phyloP scores from a whole-genome alignment of 2,329 filamentous ascomycete genomes.

The Ilyonectria robusta region DNA sequence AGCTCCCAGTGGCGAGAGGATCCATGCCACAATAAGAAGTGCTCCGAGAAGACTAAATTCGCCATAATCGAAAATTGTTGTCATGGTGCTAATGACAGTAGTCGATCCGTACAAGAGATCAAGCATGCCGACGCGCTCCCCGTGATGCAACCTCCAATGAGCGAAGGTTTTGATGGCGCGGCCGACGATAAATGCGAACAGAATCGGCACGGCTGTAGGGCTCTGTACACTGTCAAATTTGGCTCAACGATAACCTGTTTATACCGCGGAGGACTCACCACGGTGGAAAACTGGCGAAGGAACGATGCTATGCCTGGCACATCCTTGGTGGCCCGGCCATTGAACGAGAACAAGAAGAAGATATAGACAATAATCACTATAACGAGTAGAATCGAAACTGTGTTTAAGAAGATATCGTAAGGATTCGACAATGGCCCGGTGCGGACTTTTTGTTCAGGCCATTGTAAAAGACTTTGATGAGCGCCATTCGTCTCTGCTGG shows the following conservation, averaged over 20 bases:
- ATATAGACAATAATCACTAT: slow-evolving; percentile 21
- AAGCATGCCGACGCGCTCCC: slow-evolving; percentile 21
- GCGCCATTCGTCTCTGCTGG: background rate
- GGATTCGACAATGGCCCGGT: background rate
- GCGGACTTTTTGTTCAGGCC: background rate
- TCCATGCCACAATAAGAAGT: slow-evolving; percentile 7
- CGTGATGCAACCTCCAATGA: slow-evolving; percentile 29
- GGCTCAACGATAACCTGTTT: background rate
- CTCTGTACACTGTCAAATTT: background rate
- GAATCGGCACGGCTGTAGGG: slow-evolving; percentile 23
- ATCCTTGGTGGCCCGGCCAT: slow-evolving; percentile 2
- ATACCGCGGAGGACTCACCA: slow-evolving; percentile 2
- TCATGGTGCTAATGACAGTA: slow-evolving; percentile 21
- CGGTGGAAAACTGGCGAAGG: slow-evolving; percentile 15
- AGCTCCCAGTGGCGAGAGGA: slow-evolving; percentile 19
- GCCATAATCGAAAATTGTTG: slow-evolving; percentile 16
- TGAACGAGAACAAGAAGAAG: slow-evolving; percentile 7
- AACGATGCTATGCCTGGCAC: slow-evolving; percentile 16
- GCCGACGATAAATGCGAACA: slow-evolving; percentile 26
- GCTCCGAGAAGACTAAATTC: slow-evolving; percentile 2
- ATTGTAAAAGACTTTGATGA: background rate
- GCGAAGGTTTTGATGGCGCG: slow-evolving; percentile 20
- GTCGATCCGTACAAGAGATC: slow-evolving; percentile 25
- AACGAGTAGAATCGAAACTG: slow-evolving; percentile 5
- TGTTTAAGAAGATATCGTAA: slow-evolving; percentile 7